A percentile compares a stretch with the other conserved stretches of the same genome.
phyloP scores from a whole-genome alignment of 1,139 yeast genomes.

The Protomyces inouyei region DNA sequence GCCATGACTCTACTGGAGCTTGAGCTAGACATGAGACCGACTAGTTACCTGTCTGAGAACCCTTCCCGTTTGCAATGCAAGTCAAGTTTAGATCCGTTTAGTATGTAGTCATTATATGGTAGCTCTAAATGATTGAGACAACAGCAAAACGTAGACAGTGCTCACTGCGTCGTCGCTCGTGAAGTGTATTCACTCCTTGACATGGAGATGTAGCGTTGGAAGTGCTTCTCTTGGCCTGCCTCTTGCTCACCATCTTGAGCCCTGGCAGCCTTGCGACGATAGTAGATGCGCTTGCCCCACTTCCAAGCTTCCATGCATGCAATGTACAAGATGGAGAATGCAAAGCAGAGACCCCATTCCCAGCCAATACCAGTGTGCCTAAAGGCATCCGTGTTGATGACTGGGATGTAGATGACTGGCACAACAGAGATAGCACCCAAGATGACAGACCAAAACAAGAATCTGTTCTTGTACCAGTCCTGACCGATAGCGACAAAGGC shows the following conservation, averaged over 20 bases:
- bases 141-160: too few relatives aligned
- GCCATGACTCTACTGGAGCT: background rate
- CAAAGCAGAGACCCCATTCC: conserved; percentile 81
- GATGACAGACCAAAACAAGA: conserved; percentile 77
- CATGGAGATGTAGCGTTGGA: conserved; percentile 16
- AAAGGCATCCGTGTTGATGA: conserved; percentile 71
- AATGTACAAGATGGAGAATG: conserved; percentile 46
- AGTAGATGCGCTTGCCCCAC: conserved; percentile 29
- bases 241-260: background rate
- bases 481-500: background rate
- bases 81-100: too few relatives aligned
- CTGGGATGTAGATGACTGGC: conserved; percentile 86
- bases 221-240: conserved; percentile 2
- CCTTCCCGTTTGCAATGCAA: background rate
- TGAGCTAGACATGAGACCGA: background rate
- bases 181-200: conserved; percentile 4
- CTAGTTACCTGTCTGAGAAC: background rate
- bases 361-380: conserved; percentile 67
- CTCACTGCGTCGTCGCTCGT: background rate
- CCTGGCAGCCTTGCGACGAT: conserved; percentile 11
- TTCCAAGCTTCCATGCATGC: conserved; percentile 33
- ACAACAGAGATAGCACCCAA: conserved; percentile 67
- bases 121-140: too few relatives aligned
- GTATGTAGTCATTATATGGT: too few relatives aligned
- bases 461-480: conserved; percentile 49